Conservation (phyloP, 768 basidiomycete genomes). For the Plicaturopsis crispa region DNA sequence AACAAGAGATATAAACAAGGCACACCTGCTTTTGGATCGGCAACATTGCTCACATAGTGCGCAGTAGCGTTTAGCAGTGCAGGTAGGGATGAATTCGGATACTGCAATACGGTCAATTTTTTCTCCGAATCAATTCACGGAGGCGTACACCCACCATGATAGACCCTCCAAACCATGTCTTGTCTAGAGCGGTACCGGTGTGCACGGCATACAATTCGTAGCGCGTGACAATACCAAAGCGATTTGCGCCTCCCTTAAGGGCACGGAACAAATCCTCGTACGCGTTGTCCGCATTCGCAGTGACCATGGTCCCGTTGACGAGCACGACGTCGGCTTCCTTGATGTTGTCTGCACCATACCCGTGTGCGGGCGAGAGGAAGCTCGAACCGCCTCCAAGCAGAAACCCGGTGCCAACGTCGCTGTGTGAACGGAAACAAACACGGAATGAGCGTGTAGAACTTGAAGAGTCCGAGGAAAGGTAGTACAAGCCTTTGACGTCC, state of each 20-base stretch:
- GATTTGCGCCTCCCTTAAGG: constrained; percentile 37
- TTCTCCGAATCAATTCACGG: not conserved
- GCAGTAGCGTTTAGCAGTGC: constrained; percentile 28
- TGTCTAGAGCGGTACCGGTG: constrained; percentile 28
- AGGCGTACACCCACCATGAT: constrained; percentile 21
- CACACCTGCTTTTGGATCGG: constrained; percentile 31
- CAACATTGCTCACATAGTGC: constrained; percentile 25
- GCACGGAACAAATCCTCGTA: constrained; percentile 36
- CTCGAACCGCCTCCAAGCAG: constrained; percentile 36
- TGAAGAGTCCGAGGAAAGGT: constrained; percentile 1
- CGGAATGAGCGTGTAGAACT: not conserved
- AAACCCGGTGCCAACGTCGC: constrained; percentile 32
- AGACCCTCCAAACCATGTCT: constrained; percentile 30
- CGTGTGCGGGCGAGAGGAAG: constrained; percentile 29
- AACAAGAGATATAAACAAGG: constrained; percentile 4
- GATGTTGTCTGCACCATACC: constrained; percentile 31
- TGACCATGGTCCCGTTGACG: constrained; percentile 30
- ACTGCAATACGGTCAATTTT: constrained; percentile 13
- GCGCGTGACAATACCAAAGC: constrained; percentile 37
- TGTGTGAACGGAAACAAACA: constrained; percentile 6
- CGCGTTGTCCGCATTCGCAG: constrained; percentile 31
- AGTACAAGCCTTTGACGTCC: constrained; percentile 25
- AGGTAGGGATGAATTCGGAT: constrained; percentile 28
- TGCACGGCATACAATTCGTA: constrained; percentile 32
- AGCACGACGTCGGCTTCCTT: constrained; percentile 35